These are phyloP conservation scores for Diaporthe ampelina DNA, from an alignment of 2,329 filamentous ascomycete species.

Conservation along the genomic window DNA sequence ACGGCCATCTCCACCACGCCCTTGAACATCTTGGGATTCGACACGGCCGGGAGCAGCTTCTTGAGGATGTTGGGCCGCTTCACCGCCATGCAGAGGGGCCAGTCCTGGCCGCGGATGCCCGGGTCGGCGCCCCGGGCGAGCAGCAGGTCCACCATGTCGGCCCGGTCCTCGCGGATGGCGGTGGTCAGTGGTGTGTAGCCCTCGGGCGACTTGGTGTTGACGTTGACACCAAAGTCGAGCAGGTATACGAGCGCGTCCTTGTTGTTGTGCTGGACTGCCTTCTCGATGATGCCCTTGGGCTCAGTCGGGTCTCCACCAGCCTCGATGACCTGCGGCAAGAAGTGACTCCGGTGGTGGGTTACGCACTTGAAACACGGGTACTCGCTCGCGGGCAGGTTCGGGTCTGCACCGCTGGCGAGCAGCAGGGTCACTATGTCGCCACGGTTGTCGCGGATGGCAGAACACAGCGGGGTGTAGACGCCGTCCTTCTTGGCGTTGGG, in stretches of 20 bases:
- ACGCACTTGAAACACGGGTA: conserved; percentile 79
- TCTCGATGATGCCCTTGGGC: conserved; percentile 77
- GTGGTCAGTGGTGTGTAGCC: conserved; percentile 75
- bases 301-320: conserved; percentile 71
- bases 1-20: conserved; percentile 79
- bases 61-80: conserved; percentile 71
- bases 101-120: conserved; percentile 75
- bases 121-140: conserved; percentile 72
- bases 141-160: conserved; percentile 72
- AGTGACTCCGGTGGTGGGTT: conserved; percentile 73
- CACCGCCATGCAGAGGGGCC: conserved; percentile 79
- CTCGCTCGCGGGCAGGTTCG: conserved; percentile 73
- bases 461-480: conserved; percentile 77
- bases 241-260: conserved; percentile 72
- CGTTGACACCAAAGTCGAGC: conserved; percentile 70
- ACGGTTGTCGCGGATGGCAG: conserved; percentile 76
- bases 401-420: conserved; percentile 69
- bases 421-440: conserved; percentile 73
- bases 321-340: conserved; percentile 70
- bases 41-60: conserved; percentile 68
- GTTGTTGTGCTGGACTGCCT: conserved; percentile 73
- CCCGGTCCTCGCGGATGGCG: conserved; percentile 72
- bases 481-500: conserved; percentile 75
- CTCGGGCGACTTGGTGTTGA: conserved; percentile 70
- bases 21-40: conserved; percentile 73